A percentile compares a stretch with the other conserved stretches of the same genome.
These are phyloP conservation scores for Cordia subcordata DNA, from an alignment of 257 asterid species.

Conservation along the genomic window DNA sequence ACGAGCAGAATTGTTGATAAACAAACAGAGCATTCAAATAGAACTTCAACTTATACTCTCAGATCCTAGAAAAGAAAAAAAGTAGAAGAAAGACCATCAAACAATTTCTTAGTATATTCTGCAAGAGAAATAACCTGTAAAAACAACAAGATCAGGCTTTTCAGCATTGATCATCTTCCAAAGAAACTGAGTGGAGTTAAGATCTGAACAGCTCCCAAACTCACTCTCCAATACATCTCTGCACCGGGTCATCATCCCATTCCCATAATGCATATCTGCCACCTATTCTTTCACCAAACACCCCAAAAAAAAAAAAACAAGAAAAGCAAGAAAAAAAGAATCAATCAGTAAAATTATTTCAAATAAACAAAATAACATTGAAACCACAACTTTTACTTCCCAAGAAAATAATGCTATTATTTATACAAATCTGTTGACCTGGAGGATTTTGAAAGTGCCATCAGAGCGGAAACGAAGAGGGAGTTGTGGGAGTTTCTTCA, in stretches of 20 bases:
- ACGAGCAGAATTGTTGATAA: too few relatives aligned
- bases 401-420: conserved; percentile 9
- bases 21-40: too few relatives aligned
- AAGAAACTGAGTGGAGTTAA: conserved; percentile 71
- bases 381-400: conserved; percentile 1
- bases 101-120: background rate
- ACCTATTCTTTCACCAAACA: conserved; percentile 39
- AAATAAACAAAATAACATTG: background rate
- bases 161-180: conserved; percentile 67
- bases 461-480: conserved; percentile 81
- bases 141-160: conserved; percentile 89
- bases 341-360: background rate
- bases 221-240: conserved; percentile 73
- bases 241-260: conserved; percentile 79
- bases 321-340: too few relatives aligned
- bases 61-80: background rate
- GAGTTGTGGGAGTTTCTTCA: conserved; percentile 46
- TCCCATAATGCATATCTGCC: conserved; percentile 97
- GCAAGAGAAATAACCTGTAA: conserved; percentile 54
- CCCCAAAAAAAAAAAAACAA: background rate
- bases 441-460: conserved; percentile 93
- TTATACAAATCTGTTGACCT: conserved; percentile 35
- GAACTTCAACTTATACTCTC: too few relatives aligned
- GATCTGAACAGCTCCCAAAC: conserved; percentile 64
- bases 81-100: background rate